Evolutionary conservation across 2,329 filamentous ascomycete genomes (phyloP).

Genomic region (Curvularia verruculosa): DNA sequence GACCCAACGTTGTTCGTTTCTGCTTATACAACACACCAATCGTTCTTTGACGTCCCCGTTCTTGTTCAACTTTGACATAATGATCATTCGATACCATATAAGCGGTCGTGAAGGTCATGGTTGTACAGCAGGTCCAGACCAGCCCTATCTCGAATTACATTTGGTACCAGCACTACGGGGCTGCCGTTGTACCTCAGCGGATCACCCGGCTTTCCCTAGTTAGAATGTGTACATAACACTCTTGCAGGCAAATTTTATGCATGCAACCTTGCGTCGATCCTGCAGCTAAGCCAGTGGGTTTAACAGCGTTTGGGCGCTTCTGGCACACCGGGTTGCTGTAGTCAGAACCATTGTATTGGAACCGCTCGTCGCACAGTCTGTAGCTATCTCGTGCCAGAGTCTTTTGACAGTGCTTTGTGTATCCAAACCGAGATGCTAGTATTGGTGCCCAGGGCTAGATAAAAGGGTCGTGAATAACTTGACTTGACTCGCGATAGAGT

Average conservation of each 20-base stretch:
- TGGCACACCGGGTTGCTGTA: not conserved
- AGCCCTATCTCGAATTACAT: not conserved
- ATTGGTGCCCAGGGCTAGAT: not conserved
- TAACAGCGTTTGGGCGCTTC: not conserved
- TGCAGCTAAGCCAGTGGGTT: not conserved
- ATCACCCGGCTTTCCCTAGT: not conserved
- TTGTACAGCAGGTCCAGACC: conserved; percentile 2
- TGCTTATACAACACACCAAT: not conserved
- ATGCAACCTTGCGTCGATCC: not conserved
- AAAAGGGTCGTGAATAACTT: not conserved
- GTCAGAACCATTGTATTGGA: not conserved
- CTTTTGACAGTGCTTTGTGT: not conserved
- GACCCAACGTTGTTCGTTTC: not conserved
- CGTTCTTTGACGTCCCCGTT: not conserved
- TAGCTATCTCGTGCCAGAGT: not conserved
- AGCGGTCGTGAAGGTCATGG: not conserved
- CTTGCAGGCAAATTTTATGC: not conserved
- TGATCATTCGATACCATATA: not conserved
- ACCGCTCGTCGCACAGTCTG: not conserved
- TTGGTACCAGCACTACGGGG: not conserved
- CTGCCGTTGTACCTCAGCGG: conserved; percentile 5
- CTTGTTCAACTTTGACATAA: not conserved
- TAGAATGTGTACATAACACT: not conserved
- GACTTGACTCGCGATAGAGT: not conserved
- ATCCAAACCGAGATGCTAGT: not conserved